Evolutionary conservation across 257 asterid genomes (phyloP).

Genomic region (Coffea eugenioides): DNA sequence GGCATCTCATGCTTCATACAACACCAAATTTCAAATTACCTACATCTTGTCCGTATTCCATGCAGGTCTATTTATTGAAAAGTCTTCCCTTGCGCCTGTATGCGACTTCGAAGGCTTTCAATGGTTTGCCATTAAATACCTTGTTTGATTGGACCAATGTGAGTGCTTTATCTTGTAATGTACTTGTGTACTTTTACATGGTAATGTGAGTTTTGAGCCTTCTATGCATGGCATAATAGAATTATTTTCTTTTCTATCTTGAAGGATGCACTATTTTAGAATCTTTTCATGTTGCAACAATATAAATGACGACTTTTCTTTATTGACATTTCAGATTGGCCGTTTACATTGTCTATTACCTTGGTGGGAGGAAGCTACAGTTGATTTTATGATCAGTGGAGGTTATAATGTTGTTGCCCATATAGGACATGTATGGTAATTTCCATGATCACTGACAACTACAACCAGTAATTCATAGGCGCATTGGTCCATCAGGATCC

Average conservation of each 20-base stretch:
- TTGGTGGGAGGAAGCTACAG: slow-evolving; percentile 95
- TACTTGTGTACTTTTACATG: background rate
- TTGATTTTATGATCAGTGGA: slow-evolving; percentile 87
- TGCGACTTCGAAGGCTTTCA: slow-evolving; percentile 65
- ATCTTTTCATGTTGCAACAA: background rate
- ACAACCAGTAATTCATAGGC: background rate
- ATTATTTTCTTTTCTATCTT: background rate
- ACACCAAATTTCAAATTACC: too few species aligned
- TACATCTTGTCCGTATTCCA: too few species aligned
- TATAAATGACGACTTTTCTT: slow-evolving; percentile 6
- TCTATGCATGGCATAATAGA: background rate
- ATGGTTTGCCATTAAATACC: slow-evolving; percentile 46
- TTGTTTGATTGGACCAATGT: slow-evolving; percentile 86
- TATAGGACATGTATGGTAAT: slow-evolving; percentile 45
- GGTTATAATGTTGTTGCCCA: slow-evolving; percentile 67
- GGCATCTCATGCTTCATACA: background rate
- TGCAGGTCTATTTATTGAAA: slow-evolving; percentile 64
- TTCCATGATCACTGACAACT: background rate
- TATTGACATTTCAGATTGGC: slow-evolving; percentile 54
- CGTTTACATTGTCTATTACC: slow-evolving; percentile 83
- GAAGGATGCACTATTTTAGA: background rate
- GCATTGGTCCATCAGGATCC: background rate
- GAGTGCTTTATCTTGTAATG: slow-evolving; percentile 23
- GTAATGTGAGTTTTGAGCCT: background rate
- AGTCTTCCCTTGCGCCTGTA: slow-evolving; percentile 68